A percentile compares a stretch with the other conserved stretches of the same genome.
Evolutionary conservation across 2,329 filamentous ascomycete genomes (phyloP).

Genomic region (Monilinia fructigena): DNA sequence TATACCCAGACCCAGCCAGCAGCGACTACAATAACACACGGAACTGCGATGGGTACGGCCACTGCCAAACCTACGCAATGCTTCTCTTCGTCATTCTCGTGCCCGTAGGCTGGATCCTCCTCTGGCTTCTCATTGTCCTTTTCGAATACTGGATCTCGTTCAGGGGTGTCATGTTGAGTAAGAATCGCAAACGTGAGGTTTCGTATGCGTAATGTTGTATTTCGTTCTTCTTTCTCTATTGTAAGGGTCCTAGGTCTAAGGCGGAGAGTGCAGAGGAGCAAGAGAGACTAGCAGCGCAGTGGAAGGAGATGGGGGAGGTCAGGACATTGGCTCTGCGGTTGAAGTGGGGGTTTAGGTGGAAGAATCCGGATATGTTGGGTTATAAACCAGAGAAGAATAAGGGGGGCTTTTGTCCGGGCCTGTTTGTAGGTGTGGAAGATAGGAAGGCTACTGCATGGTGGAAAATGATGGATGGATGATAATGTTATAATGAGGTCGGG

Average conservation of each 20-base stretch:
- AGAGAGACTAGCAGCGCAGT: constrained; percentile 24
- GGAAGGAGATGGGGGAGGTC: constrained; percentile 10
- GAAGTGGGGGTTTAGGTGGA: constrained; percentile 32
- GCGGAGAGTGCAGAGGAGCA: constrained; percentile 32
- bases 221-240: constrained; percentile 28
- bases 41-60: too few species aligned
- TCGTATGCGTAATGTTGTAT: constrained; percentile 33
- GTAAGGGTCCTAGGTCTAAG: constrained; percentile 30
- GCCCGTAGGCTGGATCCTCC: constrained; percentile 16
- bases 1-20: too few species aligned
- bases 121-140: constrained; percentile 29
- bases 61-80: too few species aligned
- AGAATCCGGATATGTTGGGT: constrained; percentile 31
- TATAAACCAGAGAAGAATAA: constrained; percentile 30
- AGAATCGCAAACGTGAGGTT: constrained; percentile 29
- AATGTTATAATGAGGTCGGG: neutral
- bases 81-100: constrained; percentile 3
- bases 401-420: constrained; percentile 26
- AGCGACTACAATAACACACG: too few species aligned
- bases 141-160: constrained; percentile 31
- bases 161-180: constrained; percentile 31
- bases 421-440: constrained; percentile 3
- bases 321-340: constrained; percentile 22
- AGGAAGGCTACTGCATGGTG: too few species aligned
- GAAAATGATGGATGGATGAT: neutral